phyloP scores from a whole-genome alignment of 2,329 filamentous ascomycete species.

The Cercospora canescens region DNA sequence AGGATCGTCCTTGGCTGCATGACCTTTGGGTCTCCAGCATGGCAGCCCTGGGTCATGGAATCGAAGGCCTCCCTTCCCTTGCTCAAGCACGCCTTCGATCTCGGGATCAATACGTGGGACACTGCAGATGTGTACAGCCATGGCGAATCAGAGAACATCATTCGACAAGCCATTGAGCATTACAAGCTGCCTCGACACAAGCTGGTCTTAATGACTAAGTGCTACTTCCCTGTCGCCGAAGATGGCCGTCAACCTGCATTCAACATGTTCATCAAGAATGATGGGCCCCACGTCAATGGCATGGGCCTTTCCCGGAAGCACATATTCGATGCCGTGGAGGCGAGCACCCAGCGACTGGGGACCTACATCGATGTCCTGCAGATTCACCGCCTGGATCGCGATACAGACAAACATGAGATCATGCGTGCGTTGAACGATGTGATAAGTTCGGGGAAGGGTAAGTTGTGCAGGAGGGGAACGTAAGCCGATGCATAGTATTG shows the following conservation, averaged over 20 bases:
- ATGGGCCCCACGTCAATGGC: conserved; percentile 43
- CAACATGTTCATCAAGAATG: neutral
- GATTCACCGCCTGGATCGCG: conserved; percentile 60
- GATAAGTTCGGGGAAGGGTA: conserved; percentile 52
- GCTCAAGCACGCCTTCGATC: conserved; percentile 63
- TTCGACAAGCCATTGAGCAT: conserved; percentile 65
- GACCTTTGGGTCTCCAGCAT: conserved; percentile 58
- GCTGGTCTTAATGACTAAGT: conserved; percentile 67
- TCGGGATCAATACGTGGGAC: conserved; percentile 62
- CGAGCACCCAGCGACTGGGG: conserved; percentile 54
- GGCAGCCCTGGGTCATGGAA: conserved; percentile 39
- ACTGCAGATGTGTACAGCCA: conserved; percentile 63
- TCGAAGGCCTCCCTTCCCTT: conserved; percentile 49
- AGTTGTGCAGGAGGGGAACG: conserved; percentile 16
- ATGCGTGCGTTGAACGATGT: conserved; percentile 59
- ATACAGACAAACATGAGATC: conserved; percentile 58
- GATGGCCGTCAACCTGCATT: conserved; percentile 9
- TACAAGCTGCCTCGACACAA: conserved; percentile 65
- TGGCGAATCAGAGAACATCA: conserved; percentile 63
- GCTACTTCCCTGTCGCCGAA: conserved; percentile 51
- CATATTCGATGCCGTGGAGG: conserved; percentile 65
- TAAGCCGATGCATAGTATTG: neutral
- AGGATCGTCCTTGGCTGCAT: conserved; percentile 65
- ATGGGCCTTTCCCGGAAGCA: conserved; percentile 61
- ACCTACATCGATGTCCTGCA: conserved; percentile 64